phyloP scores from a whole-genome alignment of 129 eudicot genomes.

The Pittosporum tobira region DNA sequence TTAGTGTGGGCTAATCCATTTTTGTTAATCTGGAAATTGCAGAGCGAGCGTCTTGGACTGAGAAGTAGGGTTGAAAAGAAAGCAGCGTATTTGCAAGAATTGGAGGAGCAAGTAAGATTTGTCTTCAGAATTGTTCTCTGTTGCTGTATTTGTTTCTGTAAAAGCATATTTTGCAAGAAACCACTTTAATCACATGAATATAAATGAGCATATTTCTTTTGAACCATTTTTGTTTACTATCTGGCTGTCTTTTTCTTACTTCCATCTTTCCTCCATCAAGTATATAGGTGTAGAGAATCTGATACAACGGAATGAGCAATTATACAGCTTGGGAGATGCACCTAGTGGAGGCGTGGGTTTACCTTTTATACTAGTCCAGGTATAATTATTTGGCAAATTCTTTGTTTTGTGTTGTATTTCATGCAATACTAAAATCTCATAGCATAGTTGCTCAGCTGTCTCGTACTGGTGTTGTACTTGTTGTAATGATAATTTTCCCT shows the following conservation, averaged over 20 bases:
- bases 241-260: background rate
- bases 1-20: background rate
- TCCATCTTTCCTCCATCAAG: constrained; percentile 20
- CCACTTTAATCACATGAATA: constrained; percentile 14
- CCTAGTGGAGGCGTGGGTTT: constrained; percentile 82
- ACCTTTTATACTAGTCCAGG: constrained; percentile 93
- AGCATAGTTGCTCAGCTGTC: background rate
- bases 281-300: constrained; percentile 62
- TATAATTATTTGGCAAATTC: constrained; percentile 14
- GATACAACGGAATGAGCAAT: constrained; percentile 58
- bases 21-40: constrained; percentile 9
- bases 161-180: background rate
- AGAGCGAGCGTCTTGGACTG: constrained; percentile 58
- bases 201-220: constrained; percentile 16
- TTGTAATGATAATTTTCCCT: no score
- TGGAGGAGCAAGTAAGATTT: constrained; percentile 71
- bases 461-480: no score
- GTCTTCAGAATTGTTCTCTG: background rate
- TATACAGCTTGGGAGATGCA: constrained; percentile 51
- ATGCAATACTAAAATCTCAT: background rate
- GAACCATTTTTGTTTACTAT: constrained; percentile 7
- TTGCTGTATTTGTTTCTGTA: no score
- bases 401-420: background rate
- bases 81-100: constrained; percentile 63
- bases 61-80: constrained; percentile 57